Conservation (phyloP, 2,329 filamentous ascomycete species). For the Nannizzia gypsea region DNA sequence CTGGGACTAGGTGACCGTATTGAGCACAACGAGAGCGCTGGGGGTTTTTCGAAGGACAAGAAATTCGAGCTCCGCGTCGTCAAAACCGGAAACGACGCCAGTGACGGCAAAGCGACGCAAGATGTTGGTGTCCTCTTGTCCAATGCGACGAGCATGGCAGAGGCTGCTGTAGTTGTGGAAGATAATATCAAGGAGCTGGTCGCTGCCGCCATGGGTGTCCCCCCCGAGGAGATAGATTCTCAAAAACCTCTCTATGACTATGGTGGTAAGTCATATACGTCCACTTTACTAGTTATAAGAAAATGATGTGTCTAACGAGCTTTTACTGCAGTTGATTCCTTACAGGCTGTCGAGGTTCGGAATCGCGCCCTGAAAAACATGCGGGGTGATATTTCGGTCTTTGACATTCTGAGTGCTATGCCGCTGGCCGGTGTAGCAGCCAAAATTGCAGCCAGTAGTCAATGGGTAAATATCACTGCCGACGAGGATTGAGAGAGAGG, state of each 20-base stretch:
- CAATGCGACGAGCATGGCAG: conserved; percentile 4
- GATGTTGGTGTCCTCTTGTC: neutral
- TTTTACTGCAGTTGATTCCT: conserved; percentile 12
- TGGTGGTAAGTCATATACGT: conserved; percentile 7
- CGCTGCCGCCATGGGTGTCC: conserved; percentile 7
- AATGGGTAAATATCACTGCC: neutral
- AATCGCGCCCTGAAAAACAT: conserved; percentile 12
- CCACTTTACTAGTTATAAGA: neutral
- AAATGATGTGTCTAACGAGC: neutral
- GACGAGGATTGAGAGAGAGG: too few species aligned
- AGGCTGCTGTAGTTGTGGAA: neutral
- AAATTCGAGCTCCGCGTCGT: conserved; percentile 5
- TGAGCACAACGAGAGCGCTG: neutral
- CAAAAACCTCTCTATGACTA: conserved; percentile 10
- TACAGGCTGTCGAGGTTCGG: conserved; percentile 16
- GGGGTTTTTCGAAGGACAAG: neutral
- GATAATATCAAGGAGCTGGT: conserved; percentile 12
- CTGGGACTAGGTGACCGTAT: neutral
- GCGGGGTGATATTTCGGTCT: conserved; percentile 14
- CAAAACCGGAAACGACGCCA: neutral
- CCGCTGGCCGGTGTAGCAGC: conserved; percentile 9
- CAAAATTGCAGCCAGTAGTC: conserved; percentile 11
- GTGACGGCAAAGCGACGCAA: neutral
- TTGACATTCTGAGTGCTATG: conserved; percentile 14
- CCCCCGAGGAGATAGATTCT: conserved; percentile 12